Percentiles rank a stretch among this genome's conserved stretches.
These are phyloP conservation scores for Fusarium albosuccineum DNA, from an alignment of 2,329 filamentous ascomycete genomes.

Conservation along the genomic window DNA sequence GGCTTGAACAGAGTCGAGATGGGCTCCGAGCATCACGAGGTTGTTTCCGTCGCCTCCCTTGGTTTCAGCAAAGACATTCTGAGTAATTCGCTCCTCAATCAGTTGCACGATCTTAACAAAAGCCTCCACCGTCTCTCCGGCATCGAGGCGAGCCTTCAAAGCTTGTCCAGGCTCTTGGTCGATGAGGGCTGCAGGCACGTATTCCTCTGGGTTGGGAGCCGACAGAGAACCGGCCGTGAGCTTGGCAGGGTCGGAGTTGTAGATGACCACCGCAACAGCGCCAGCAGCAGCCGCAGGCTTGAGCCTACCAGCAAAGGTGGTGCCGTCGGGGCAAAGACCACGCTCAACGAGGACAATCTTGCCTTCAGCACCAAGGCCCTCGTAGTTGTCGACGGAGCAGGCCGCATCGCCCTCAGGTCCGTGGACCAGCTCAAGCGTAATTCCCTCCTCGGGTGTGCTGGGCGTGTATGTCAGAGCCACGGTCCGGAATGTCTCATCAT, in stretches of 20 bases:
- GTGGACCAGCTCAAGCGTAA: constrained; percentile 45
- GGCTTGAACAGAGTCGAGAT: constrained; percentile 59
- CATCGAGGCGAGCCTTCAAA: constrained; percentile 48
- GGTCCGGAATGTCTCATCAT: constrained; percentile 42
- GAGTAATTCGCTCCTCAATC: constrained; percentile 55
- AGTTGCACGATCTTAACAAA: constrained; percentile 53
- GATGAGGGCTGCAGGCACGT: constrained; percentile 47
- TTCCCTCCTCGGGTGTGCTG: constrained; percentile 47
- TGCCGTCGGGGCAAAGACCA: constrained; percentile 46
- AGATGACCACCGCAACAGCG: constrained; percentile 48
- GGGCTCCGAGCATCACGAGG: constrained; percentile 58
- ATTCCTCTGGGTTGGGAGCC: constrained; percentile 43
- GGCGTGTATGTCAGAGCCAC: constrained; percentile 50
- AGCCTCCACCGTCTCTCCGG: constrained; percentile 51
- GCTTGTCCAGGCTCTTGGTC: constrained; percentile 48
- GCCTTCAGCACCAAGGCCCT: constrained; percentile 41
- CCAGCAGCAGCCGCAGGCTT: constrained; percentile 48
- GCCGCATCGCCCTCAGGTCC: constrained; percentile 45
- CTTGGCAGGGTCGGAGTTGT: constrained; percentile 48
- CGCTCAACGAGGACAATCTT: constrained; percentile 52
- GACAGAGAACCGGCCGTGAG: constrained; percentile 49
- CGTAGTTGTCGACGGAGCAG: constrained; percentile 46
- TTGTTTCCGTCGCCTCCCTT: constrained; percentile 58
- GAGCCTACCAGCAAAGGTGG: constrained; percentile 50
- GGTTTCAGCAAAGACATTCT: constrained; percentile 62